These are phyloP conservation scores for Phellopilus nigrolimitatus DNA, from an alignment of 1,284 basidiomycete species.

Conservation along the genomic window DNA sequence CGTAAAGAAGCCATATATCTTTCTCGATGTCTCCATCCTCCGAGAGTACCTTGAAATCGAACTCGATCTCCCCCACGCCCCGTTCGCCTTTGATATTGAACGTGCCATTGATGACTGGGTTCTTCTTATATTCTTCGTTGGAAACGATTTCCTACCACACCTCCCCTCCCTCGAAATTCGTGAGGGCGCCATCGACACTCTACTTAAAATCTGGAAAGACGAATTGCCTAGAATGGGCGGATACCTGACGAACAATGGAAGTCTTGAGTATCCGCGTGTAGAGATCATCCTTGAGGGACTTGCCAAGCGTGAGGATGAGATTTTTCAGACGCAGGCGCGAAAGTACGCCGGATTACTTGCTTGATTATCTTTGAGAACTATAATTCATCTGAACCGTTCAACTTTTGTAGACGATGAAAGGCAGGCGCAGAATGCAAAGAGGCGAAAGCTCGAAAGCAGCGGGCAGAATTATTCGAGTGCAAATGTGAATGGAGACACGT, in stretches of 20 bases:
- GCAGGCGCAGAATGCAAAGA: conserved; percentile 85
- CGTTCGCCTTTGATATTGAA: conserved; percentile 94
- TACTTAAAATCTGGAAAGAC: conserved; percentile 93
- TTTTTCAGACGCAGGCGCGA: conserved; percentile 91
- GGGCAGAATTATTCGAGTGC: conserved; percentile 40
- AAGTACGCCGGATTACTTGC: conserved; percentile 50
- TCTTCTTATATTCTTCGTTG: conserved; percentile 98
- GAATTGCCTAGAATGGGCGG: conserved; percentile 94
- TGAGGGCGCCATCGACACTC: conserved; percentile 96
- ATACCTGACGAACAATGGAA: conserved; percentile 93
- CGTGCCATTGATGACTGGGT: conserved; percentile 99
- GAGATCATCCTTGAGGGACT: conserved; percentile 96
- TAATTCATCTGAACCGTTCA: conserved; percentile 19
- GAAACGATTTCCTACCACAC: conserved; percentile 99
- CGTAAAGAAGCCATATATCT: conserved; percentile 98
- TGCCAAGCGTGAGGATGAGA: conserved; percentile 90
- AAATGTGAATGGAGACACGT: conserved; percentile 32
- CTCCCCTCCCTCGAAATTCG: conserved; percentile 97
- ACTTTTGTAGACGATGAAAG: conserved; percentile 76
- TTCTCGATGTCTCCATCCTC: conserved; percentile 92
- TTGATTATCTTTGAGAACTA: conserved; percentile 21
- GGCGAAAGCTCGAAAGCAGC: conserved; percentile 77
- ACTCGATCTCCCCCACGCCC: conserved; percentile 71
- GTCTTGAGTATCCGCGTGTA: conserved; percentile 80
- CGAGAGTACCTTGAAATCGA: conserved; percentile 98